Evolutionary conservation across 192 early-diverging fungal species (phyloP).

Genomic region (Dissophora globulifera): DNA sequence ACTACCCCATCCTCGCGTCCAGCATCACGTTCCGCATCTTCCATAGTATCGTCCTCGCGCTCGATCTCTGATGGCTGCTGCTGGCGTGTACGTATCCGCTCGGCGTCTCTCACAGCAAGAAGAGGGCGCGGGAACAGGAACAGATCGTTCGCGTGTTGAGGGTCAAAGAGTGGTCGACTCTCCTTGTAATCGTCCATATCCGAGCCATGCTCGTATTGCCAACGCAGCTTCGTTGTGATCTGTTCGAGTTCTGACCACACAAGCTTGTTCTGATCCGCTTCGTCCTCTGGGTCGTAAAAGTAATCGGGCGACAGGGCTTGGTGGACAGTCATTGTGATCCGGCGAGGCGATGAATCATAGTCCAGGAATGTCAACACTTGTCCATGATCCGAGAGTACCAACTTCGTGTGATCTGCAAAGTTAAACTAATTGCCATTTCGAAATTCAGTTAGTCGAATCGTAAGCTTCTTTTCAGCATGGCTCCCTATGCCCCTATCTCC

Average conservation of each 20-base stretch:
- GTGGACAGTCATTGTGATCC: slow-evolving; percentile 34
- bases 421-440: too few species aligned
- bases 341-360: slow-evolving; percentile 15
- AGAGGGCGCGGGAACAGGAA: slow-evolving; percentile 22
- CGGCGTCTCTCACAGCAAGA: not conserved
- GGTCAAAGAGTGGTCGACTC: slow-evolving; percentile 1
- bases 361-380: slow-evolving; percentile 70
- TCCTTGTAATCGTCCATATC: not conserved
- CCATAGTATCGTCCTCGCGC: slow-evolving; percentile 2
- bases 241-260: slow-evolving; percentile 17
- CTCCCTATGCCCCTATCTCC: too few species aligned
- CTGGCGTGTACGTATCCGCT: not conserved
- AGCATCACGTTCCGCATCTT: not conserved
- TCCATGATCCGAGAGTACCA: slow-evolving; percentile 68
- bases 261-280: slow-evolving; percentile 12
- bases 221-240: not conserved
- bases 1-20: not conserved
- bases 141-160: slow-evolving; percentile 14
- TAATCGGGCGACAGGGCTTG: slow-evolving; percentile 34
- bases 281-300: slow-evolving; percentile 37
- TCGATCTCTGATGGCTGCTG: slow-evolving; percentile 1
- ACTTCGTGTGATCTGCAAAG: slow-evolving; percentile 79
- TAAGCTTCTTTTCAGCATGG: too few species aligned
- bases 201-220: not conserved
- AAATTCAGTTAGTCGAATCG: too few species aligned